Conservation (phyloP, 441 rosid species). For the Populus hybrid region DNA sequence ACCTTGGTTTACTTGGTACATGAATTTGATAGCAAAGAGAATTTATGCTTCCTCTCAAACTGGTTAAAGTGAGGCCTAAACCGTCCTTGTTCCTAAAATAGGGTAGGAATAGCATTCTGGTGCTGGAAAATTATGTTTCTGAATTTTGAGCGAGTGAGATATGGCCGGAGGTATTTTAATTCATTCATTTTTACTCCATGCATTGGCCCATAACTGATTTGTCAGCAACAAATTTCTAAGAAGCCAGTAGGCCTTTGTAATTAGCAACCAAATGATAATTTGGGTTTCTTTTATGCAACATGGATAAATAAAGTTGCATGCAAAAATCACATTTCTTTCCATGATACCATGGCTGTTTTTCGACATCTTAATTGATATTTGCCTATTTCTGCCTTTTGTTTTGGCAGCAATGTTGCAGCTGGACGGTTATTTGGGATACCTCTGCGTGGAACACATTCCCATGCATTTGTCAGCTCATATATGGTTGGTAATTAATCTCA, state of each 20-base stretch:
- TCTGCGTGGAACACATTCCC: constrained; percentile 92
- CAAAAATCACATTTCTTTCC: neutral
- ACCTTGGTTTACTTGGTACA: neutral
- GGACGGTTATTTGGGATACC: constrained; percentile 87
- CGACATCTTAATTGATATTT: constrained; percentile 5
- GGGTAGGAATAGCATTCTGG: neutral
- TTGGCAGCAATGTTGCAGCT: constrained; percentile 87
- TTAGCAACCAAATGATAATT: neutral
- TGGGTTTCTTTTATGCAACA: neutral
- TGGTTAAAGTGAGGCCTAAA: neutral
- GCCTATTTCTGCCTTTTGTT: constrained; percentile 9
- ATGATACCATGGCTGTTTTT: neutral
- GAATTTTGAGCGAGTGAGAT: neutral
- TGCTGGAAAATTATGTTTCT: neutral
- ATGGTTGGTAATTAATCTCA: constrained; percentile 47
- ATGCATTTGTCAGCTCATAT: constrained; percentile 95
- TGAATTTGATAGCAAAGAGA: neutral
- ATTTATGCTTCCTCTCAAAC: neutral
- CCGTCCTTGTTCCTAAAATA: neutral
- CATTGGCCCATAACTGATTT: neutral
- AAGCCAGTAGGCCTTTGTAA: neutral
- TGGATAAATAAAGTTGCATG: neutral
- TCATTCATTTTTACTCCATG: neutral
- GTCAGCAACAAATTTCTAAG: neutral
- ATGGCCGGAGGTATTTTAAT: neutral